Percentiles rank a stretch among this genome's conserved stretches.
Conservation (phyloP, 768 basidiomycete species). For the Exidia glandulosa region DNA sequence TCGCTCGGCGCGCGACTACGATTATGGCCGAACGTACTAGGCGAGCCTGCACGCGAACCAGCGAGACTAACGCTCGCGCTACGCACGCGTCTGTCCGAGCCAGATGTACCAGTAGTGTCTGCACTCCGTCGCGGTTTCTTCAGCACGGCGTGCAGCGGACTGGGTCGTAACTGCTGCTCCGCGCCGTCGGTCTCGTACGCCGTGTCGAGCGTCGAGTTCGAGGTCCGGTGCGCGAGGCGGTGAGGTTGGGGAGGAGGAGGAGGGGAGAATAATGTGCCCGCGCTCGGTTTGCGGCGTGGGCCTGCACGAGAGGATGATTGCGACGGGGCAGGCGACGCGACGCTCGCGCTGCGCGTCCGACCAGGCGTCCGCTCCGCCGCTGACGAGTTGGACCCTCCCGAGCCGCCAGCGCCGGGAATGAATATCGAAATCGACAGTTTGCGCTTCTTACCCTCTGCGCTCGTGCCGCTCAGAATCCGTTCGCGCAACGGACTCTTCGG, state of each 20-base stretch:
- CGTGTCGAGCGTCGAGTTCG: background rate
- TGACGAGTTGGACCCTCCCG: background rate
- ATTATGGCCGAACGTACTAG: background rate
- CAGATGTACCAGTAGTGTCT: background rate
- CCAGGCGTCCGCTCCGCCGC: background rate
- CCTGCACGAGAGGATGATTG: background rate
- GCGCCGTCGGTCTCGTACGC: background rate
- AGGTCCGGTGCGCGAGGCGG: background rate
- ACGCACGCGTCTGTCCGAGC: background rate
- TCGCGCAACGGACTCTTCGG: background rate
- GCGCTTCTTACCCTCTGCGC: background rate
- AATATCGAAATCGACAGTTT: background rate
- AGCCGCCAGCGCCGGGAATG: background rate
- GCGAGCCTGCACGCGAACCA: background rate
- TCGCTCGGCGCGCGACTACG: background rate
- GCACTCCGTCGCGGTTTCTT: background rate
- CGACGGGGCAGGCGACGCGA: background rate
- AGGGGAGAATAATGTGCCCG: background rate
- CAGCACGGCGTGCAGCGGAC: background rate
- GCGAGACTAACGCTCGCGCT: background rate
- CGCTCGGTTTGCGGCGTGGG: background rate
- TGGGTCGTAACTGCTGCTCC: background rate
- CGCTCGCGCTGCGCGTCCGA: background rate
- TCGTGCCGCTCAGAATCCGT: background rate
- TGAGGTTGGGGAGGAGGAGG: background rate